phyloP scores from a whole-genome alignment of 371 early-diverging fungal genomes.

The Sanchytrium tribonematis region DNA sequence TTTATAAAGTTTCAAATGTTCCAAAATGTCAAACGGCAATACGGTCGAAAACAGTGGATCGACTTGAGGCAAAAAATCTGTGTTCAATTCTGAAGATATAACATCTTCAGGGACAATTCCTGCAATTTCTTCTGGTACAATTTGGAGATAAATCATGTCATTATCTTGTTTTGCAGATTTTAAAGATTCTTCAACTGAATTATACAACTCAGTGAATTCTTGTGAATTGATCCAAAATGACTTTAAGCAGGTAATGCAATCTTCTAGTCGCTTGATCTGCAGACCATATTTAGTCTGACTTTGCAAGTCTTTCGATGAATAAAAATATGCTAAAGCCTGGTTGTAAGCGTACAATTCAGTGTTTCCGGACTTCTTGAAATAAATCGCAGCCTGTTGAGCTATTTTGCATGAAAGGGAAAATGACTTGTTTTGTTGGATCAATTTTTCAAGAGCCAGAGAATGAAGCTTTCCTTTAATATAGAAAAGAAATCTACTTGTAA shows the following conservation, averaged over 20 bases:
- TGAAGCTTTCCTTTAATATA: background rate
- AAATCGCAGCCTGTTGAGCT: background rate
- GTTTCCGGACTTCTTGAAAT: background rate
- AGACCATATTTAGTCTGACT: background rate
- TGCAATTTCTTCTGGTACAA: background rate
- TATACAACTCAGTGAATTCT: background rate
- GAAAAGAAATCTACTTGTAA: background rate
- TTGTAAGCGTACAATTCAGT: background rate
- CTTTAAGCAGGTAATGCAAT: background rate
- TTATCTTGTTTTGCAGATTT: background rate
- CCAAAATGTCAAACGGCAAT: background rate
- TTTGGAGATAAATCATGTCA: background rate
- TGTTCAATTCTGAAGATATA: background rate
- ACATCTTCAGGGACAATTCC: background rate
- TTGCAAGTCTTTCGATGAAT: background rate
- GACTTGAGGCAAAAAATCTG: background rate
- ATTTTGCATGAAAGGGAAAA: background rate
- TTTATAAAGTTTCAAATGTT: background rate
- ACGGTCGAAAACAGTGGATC: background rate
- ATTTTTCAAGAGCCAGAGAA: background rate
- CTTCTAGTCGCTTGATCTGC: background rate
- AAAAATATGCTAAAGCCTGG: background rate
- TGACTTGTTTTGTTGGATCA: background rate
- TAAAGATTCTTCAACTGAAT: background rate
- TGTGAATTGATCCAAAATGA: background rate